These are phyloP conservation scores for Vaccinium myrtillus DNA, from an alignment of 148 eudicot species.

Conservation along the genomic window DNA sequence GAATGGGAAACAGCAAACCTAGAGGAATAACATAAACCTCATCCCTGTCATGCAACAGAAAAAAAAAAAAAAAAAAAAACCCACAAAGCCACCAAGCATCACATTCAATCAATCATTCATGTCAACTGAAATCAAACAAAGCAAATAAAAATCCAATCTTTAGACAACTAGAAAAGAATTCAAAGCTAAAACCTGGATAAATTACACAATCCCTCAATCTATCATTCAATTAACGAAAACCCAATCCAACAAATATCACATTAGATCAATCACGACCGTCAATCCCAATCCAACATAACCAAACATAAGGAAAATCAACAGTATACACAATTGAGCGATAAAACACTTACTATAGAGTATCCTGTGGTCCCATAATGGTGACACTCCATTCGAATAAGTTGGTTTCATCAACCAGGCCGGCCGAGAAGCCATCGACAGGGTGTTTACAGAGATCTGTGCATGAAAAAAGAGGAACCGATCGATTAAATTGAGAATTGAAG, in stretches of 20 bases:
- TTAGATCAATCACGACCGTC: background rate
- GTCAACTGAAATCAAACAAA: background rate
- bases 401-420: constrained; percentile 73
- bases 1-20: background rate
- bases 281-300: background rate
- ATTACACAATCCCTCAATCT: background rate
- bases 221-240: constrained; percentile 8
- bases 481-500: background rate
- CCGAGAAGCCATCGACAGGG: constrained; percentile 95
- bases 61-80: too few relatives aligned
- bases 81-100: too few relatives aligned
- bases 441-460: constrained; percentile 67
- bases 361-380: constrained; percentile 83
- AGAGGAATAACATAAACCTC: background rate
- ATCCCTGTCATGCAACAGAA: background rate
- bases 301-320: background rate
- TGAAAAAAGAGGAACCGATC: constrained; percentile 1
- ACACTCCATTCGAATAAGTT: constrained; percentile 86
- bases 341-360: constrained; percentile 69
- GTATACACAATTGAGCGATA: background rate
- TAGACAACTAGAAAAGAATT: background rate
- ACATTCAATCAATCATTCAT: background rate
- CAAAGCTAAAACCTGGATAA: background rate
- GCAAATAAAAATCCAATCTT: background rate
- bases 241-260: constrained; percentile 4